A percentile compares a stretch with the other conserved stretches of the same genome.
phyloP scores from a whole-genome alignment of 345 rosid genomes.

The Physaria fendleri region DNA sequence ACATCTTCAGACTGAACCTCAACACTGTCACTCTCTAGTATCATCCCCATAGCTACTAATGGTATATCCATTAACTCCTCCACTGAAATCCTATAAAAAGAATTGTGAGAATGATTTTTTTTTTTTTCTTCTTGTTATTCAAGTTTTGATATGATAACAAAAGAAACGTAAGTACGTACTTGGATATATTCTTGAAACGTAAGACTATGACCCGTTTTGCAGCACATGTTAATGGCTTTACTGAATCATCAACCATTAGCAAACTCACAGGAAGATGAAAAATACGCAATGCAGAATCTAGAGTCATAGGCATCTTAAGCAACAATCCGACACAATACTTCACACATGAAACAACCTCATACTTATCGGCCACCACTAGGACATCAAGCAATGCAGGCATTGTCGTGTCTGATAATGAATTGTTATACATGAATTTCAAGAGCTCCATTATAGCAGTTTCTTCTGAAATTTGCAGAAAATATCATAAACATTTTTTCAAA shows the following conservation, averaged over 20 bases:
- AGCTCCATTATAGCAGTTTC: too few relatives aligned
- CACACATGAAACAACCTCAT: slow-evolving; percentile 81
- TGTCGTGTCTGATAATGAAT: too few relatives aligned
- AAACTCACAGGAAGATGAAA: slow-evolving; percentile 71
- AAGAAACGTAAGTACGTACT: too few relatives aligned
- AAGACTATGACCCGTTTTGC: slow-evolving; percentile 69
- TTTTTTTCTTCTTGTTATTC: too few relatives aligned
- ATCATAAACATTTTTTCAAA: too few relatives aligned
- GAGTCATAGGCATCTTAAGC: slow-evolving; percentile 61
- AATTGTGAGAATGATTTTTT: background rate
- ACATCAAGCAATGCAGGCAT: too few relatives aligned
- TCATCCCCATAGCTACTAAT: slow-evolving; percentile 64
- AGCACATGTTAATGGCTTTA: slow-evolving; percentile 64
- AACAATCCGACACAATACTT: slow-evolving; percentile 61
- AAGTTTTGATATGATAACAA: too few relatives aligned
- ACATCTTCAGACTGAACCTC: slow-evolving; percentile 65
- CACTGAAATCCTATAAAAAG: background rate
- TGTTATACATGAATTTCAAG: too few relatives aligned
- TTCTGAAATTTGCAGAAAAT: too few relatives aligned
- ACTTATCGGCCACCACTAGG: too few relatives aligned
- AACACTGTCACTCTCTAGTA: slow-evolving; percentile 62
- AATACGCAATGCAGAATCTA: slow-evolving; percentile 68
- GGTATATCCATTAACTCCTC: slow-evolving; percentile 48
- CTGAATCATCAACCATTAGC: slow-evolving; percentile 59
- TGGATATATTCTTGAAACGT: too few relatives aligned